Conservation (phyloP, 805 yeast genomes). For the Kluyveromyces starmeri region DNA sequence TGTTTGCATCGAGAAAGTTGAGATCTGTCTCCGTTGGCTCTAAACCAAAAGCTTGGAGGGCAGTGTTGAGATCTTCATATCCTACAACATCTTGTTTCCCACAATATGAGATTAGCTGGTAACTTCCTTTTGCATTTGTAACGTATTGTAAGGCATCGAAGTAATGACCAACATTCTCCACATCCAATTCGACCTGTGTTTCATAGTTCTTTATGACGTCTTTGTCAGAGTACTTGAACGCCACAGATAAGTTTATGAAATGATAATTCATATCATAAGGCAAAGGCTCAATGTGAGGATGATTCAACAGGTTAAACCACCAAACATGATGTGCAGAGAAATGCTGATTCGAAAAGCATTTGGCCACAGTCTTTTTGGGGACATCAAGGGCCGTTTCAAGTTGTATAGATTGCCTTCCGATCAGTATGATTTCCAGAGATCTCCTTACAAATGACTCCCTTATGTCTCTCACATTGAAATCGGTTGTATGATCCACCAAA, state of each 20-base stretch:
- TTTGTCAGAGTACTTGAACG: conserved; percentile 41
- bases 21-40: conserved; percentile 22
- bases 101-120: conserved; percentile 40
- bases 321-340: conserved; percentile 20
- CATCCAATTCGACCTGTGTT: conserved; percentile 34
- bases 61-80: conserved; percentile 36
- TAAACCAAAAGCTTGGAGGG: conserved; percentile 31
- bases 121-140: conserved; percentile 40
- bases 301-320: conserved; percentile 24
- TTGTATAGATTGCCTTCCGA: conserved; percentile 30
- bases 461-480: conserved; percentile 24
- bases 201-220: conserved; percentile 41
- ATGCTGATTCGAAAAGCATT: conserved; percentile 24
- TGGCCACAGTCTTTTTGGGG: conserved; percentile 11
- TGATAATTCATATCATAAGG: conserved; percentile 22
- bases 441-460: conserved; percentile 48
- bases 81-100: conserved; percentile 47
- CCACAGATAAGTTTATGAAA: conserved; percentile 40
- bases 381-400: conserved; percentile 9
- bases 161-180: conserved; percentile 38
- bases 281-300: conserved; percentile 5
- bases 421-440: conserved; percentile 42
- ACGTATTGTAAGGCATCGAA: conserved; percentile 49
- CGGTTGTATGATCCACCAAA: conserved; percentile 27
- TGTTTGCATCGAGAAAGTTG: conserved; percentile 19